Percentiles rank a stretch among this genome's conserved stretches.
Conservation (phyloP, 768 basidiomycete species). For the Pleurotus citrinopileatus region DNA sequence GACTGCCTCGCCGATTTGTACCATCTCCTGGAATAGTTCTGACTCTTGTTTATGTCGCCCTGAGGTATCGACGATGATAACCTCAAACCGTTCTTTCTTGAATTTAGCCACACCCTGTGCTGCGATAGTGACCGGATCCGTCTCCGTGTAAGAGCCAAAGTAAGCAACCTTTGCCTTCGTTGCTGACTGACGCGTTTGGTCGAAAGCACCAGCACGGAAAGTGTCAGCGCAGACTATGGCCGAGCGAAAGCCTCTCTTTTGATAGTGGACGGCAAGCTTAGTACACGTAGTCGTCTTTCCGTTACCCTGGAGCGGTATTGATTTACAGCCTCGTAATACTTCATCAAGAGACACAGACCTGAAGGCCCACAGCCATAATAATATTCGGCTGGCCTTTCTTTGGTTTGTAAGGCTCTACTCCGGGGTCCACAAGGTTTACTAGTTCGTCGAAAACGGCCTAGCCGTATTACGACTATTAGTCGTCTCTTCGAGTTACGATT, state of each 20-base stretch:
- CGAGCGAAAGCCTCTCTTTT: conserved; percentile 94
- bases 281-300: conserved; percentile 99
- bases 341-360: conserved; percentile 47
- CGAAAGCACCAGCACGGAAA: conserved; percentile 98
- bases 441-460: conserved; percentile 97
- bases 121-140: conserved; percentile 94
- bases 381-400: conserved; percentile 93
- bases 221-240: conserved; percentile 99
- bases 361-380: conserved; percentile 96
- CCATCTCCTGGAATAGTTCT: conserved; percentile 97
- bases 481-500: background rate
- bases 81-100: conserved; percentile 97
- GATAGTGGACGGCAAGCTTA: conserved; percentile 96
- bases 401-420: conserved; percentile 93
- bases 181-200: conserved; percentile 97
- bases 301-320: conserved; percentile 63
- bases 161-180: conserved; percentile 99
- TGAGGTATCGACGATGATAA: conserved; percentile 98
- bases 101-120: conserved; percentile 95
- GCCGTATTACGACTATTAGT: background rate
- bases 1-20: conserved; percentile 91
- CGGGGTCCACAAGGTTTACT: conserved; percentile 92
- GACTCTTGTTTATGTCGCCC: conserved; percentile 97
- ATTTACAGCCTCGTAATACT: background rate
- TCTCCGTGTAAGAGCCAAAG: conserved; percentile 98